Evolutionary conservation across 106 monocot species (phyloP).

Genomic region (Cymbidium sinense): DNA sequence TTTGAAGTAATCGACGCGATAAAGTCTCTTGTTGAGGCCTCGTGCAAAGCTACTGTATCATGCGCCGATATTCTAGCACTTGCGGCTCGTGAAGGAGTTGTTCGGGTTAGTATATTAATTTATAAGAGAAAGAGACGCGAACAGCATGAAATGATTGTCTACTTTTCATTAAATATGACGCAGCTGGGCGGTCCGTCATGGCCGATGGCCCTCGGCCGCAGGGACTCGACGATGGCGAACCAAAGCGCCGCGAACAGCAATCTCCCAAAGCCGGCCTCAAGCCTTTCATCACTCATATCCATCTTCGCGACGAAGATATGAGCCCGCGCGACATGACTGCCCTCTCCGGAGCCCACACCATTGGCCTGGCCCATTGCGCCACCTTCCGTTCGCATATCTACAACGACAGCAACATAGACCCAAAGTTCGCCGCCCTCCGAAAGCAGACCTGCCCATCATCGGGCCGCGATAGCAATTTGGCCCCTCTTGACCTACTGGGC

Average conservation of each 20-base stretch:
- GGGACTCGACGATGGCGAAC: constrained; percentile 64
- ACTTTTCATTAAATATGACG: neutral
- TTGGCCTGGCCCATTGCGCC: constrained; percentile 42
- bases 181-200: constrained; percentile 12
- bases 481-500: constrained; percentile 30
- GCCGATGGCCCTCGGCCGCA: constrained; percentile 36
- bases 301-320: constrained; percentile 36
- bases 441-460: constrained; percentile 32
- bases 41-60: neutral
- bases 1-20: constrained; percentile 1
- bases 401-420: constrained; percentile 46
- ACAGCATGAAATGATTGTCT: too few relatives aligned
- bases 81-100: neutral
- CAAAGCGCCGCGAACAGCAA: constrained; percentile 40
- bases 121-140: too few relatives aligned
- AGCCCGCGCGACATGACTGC: constrained; percentile 40
- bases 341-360: constrained; percentile 56
- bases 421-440: constrained; percentile 24
- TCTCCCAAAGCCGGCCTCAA: constrained; percentile 33
- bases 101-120: neutral
- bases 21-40: neutral
- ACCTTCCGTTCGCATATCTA: constrained; percentile 37
- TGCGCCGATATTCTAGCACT: neutral
- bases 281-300: constrained; percentile 32
- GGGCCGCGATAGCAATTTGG: constrained; percentile 38